Evolutionary conservation across 1,139 yeast species (phyloP), one percentile per base, ranked within the genome.

Genomic region (Protomyces gravidus): DNA sequence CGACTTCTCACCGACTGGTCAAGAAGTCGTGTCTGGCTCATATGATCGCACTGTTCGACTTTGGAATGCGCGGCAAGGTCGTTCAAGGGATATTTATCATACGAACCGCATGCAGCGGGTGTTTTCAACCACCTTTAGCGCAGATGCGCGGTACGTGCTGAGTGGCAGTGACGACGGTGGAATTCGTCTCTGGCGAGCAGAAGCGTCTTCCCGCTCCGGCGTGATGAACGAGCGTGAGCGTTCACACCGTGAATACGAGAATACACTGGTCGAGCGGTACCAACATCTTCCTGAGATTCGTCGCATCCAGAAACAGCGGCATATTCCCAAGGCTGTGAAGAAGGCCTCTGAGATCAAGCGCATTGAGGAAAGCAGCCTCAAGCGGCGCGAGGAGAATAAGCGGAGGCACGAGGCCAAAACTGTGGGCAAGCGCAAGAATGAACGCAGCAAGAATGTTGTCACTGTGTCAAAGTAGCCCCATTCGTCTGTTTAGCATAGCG

Each of bases 41-140:
- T 94, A 92, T 70, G 99, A 94, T 72, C 86, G 89, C 69, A 89
- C 97, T 1, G 80, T 94, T 46, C 80, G 99, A 66, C 83, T 94
- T 33, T 94, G 76, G 74, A 81, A 82, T 59, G 75, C 83, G 1
- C 76, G 81, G 60, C 88, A 86, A 64, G 98, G 98, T 27, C 97
- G 90, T 71, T 87, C 96, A 19, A 80, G 97, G 66, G 99, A 92
- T 68, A 81, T 94, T 51, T 92, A 94, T 72, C 98, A 92, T 69
- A 94, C 98, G 25, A 89, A 89, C 76, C 81, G 99, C 70, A 92
- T 92, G 99, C 99, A 92, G 75, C 85, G 92, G 64, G 86, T 92
- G 7, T 89, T 90, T 73, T 80, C 86, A 63, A 89, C 86, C 45
- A 83, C 85, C 65, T 94, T 78, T 72, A 82, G 96, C 6, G 88